Percentiles rank a stretch among this genome's conserved stretches.
phyloP scores from a whole-genome alignment of 176 grass and related monocot genomes.

The Ensete glaucum region DNA sequence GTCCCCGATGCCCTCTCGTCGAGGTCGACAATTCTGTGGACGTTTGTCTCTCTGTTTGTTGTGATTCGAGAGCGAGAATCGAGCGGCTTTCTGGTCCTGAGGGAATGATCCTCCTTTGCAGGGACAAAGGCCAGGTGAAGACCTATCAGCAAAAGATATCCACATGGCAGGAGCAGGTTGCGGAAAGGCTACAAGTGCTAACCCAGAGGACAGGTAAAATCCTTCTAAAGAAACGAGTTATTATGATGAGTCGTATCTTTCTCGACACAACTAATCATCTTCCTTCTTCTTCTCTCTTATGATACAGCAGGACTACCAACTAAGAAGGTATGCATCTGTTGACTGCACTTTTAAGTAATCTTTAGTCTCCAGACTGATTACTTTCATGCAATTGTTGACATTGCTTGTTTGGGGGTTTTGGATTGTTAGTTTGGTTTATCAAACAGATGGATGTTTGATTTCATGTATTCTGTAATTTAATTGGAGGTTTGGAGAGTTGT shows the following conservation, averaged over 20 bases:
- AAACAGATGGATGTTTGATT: not conserved
- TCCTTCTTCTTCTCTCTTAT: not conserved
- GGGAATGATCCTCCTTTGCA: slow-evolving; percentile 17
- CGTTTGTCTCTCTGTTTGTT: slow-evolving; percentile 18
- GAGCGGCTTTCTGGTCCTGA: not conserved
- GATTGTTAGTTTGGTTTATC: not conserved
- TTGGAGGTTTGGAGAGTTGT: not conserved
- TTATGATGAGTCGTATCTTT: not conserved
- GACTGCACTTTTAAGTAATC: not conserved
- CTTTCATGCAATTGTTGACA: not conserved
- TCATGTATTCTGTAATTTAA: not conserved
- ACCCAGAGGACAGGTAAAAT: slow-evolving; percentile 50
- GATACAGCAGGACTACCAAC: not conserved
- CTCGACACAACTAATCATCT: not conserved
- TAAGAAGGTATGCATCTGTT: slow-evolving; percentile 9
- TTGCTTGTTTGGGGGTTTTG: not conserved
- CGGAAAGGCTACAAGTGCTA: slow-evolving; percentile 64
- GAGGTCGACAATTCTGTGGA: slow-evolving; percentile 25
- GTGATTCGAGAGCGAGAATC: not conserved
- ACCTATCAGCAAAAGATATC: slow-evolving; percentile 86
- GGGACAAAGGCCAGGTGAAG: slow-evolving; percentile 62
- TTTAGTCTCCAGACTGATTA: not conserved
- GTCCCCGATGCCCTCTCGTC: slow-evolving; percentile 69
- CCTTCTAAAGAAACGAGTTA: not conserved
- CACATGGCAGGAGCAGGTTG: slow-evolving; percentile 74